Conservation (phyloP, 805 yeast genomes). For the Tetrapisispora arboricola region DNA sequence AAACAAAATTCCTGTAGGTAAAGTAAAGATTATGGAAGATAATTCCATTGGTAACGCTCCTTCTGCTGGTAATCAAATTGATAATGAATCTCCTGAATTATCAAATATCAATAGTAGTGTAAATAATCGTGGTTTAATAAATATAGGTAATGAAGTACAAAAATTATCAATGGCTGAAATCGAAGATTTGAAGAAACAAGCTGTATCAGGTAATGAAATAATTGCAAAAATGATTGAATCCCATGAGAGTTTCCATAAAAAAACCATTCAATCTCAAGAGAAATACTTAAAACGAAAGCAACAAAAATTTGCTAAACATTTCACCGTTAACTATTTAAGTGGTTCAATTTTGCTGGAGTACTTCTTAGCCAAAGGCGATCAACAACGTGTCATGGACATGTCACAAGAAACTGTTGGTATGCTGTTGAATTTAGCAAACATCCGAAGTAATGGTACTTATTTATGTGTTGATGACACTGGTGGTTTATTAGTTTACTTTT, state of each 20-base stretch:
- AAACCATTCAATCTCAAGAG: constrained; percentile 82
- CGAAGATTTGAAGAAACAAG: constrained; percentile 66
- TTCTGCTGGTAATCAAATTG: no score
- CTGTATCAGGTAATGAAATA: constrained; percentile 44
- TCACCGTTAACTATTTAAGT: constrained; percentile 70
- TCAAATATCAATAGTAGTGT: constrained; percentile 37
- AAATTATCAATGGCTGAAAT: constrained; percentile 69
- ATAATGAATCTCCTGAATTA: constrained; percentile 23
- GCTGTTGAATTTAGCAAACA: constrained; percentile 66
- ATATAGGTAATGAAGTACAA: constrained; percentile 64
- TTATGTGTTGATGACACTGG: constrained; percentile 90
- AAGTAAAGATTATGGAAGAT: constrained; percentile 13
- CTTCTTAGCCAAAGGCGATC: constrained; percentile 67
- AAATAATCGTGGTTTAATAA: constrained; percentile 53
- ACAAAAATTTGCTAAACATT: constrained; percentile 78
- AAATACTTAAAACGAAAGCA: constrained; percentile 87
- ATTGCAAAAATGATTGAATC: constrained; percentile 74
- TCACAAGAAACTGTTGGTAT: constrained; percentile 78
- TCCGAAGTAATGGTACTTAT: constrained; percentile 84
- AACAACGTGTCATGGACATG: constrained; percentile 60
- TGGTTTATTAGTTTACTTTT: constrained; percentile 73
- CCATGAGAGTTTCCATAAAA: constrained; percentile 79
- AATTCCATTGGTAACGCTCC: not conserved
- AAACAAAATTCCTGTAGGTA: constrained; percentile 19
- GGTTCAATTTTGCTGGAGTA: constrained; percentile 61